Evolutionary conservation across 768 basidiomycete genomes (phyloP).

Genomic region (Leccinum sublutescens): DNA sequence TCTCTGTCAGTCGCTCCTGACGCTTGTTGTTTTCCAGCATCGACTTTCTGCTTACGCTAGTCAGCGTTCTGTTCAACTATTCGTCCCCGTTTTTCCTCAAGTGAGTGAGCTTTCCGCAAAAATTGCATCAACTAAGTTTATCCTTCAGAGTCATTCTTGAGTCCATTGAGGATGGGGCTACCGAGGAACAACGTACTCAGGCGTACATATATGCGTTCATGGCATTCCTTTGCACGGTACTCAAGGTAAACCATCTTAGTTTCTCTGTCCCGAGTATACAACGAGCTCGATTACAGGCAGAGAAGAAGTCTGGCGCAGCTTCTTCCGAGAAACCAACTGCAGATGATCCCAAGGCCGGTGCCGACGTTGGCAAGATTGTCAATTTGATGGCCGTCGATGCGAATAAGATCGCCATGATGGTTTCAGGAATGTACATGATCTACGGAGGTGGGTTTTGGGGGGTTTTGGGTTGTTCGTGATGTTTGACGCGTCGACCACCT

Average conservation of each 20-base stretch:
- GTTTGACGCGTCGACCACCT: not conserved
- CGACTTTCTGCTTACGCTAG: constrained; percentile 65
- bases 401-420: constrained; percentile 54
- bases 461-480: not conserved
- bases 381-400: constrained; percentile 85
- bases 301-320: constrained; percentile 18
- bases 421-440: constrained; percentile 59
- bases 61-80: constrained; percentile 76
- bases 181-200: constrained; percentile 47
- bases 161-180: constrained; percentile 44
- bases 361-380: constrained; percentile 87
- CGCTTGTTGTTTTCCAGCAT: constrained; percentile 34
- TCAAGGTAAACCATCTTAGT: constrained; percentile 18
- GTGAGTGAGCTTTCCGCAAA: constrained; percentile 31
- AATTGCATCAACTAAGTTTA: not conserved
- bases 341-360: constrained; percentile 66
- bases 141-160: constrained; percentile 57
- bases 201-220: constrained; percentile 82
- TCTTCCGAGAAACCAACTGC: constrained; percentile 27
- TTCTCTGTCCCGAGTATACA: not conserved
- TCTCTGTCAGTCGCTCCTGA: not conserved
- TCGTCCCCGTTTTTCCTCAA: constrained; percentile 84
- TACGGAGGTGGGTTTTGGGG: constrained; percentile 51
- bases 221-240: constrained; percentile 57
- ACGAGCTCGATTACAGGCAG: constrained; percentile 34